phyloP scores from a whole-genome alignment of 2,329 filamentous ascomycete species.

The Monilinia fructicola region DNA sequence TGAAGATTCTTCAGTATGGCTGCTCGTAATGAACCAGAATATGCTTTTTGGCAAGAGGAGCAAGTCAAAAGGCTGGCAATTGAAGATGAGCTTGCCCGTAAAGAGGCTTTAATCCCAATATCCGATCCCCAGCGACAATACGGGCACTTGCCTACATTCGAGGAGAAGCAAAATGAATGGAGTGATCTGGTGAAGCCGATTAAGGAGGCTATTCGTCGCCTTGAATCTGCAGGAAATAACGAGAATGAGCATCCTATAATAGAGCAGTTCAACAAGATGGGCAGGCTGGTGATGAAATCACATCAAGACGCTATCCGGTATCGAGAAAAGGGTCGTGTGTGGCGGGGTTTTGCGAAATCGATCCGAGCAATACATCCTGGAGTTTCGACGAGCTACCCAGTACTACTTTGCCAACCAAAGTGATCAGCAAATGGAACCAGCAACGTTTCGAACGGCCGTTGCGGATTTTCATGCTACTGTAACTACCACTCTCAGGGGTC shows the following conservation, averaged over 20 bases:
- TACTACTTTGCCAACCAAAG: slow-evolving; percentile 11
- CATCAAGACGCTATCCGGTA: slow-evolving; percentile 11
- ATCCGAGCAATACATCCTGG: slow-evolving; percentile 12
- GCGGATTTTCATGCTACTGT: slow-evolving; percentile 12
- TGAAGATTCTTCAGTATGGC: neutral
- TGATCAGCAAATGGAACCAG: neutral
- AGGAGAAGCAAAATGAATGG: slow-evolving; percentile 5
- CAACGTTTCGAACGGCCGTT: slow-evolving; percentile 1
- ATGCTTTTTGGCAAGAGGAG: slow-evolving; percentile 11
- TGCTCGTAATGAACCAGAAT: neutral
- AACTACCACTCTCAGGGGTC: neutral
- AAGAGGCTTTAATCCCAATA: neutral
- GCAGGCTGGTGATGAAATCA: neutral
- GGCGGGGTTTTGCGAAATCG: slow-evolving; percentile 18
- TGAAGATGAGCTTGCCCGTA: slow-evolving; percentile 1
- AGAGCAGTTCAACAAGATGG: neutral
- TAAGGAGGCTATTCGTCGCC: neutral
- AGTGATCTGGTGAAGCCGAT: neutral
- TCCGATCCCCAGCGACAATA: too few species aligned
- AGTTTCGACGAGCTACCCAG: slow-evolving; percentile 13
- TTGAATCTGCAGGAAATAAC: neutral
- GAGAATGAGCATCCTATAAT: neutral
- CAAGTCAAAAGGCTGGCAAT: neutral
- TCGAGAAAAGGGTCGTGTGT: slow-evolving; percentile 31
- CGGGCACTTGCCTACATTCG: neutral